Base-by-base conservation (phyloP, 2,329 filamentous ascomycete genomes). In the Penicillium nordicum region DNA sequence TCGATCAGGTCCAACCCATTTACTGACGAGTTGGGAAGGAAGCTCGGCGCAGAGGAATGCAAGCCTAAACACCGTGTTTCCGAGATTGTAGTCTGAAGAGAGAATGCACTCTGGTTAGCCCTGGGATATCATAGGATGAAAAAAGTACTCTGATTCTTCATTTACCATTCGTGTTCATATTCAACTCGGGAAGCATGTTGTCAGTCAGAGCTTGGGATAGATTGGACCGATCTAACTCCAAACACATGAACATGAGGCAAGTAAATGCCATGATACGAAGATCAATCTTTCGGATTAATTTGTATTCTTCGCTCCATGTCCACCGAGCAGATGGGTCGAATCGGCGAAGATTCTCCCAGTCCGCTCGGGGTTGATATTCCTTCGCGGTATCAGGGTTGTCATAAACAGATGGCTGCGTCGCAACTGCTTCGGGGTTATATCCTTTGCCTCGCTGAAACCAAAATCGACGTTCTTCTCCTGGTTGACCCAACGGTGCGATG, bases 211-310 rank as follows among this genome's bases (percentile, higher is more conserved):
- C 84, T 60, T 84, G 84, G 48, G 48, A 55, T 14, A 86, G 73
- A 61, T 86, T 87, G 27, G 82, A 81, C 30, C 84, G 75, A 66
- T 85, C 83, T 2, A 85, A 72, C 64, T 86, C 81, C 5, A 86
- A 71, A 0, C 80, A 82, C 50, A 84, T 82, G 67, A 85, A 85
- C 80, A 84, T 83, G 44, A 83, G 62, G 56, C 80, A 83, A n/a
- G 61, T 40, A 49, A 60, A 55, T 9, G 64, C 29, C 50, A 66
- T 66, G 8, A 68, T 67, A 11, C 65, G 63, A 12, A 66, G 43
- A 36, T 68, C 66, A 25, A 68, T 59, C 47, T 63, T 64, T 29
- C 58, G 48, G 11, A 64, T 45, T 25, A 59, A 18, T 8, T 27
- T 45, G 5, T 53, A 58, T 54, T 67, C 55, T 41, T 68, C 65